These are phyloP conservation scores for Sugiyamaella qingdaonensis DNA, from an alignment of 805 yeast genomes.

Conservation along the genomic window DNA sequence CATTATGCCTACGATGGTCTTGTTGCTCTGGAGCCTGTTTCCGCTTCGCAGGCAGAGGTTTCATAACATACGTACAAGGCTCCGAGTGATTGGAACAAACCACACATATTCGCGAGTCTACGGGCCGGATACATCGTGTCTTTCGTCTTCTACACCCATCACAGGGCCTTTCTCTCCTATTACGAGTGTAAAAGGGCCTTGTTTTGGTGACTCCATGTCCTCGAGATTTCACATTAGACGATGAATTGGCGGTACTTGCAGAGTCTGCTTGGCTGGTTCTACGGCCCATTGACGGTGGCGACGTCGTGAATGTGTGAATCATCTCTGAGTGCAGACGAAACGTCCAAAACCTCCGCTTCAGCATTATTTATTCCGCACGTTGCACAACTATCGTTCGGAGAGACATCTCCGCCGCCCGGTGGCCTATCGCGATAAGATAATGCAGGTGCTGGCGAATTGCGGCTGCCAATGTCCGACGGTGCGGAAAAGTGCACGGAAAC, in stretches of 20 bases:
- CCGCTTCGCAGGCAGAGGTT: constrained; percentile 15
- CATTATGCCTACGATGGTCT: too few relatives aligned
- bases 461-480: not conserved
- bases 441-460: not conserved
- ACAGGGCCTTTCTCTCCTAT: constrained; percentile 35
- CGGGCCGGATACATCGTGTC: constrained; percentile 33
- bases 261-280: not conserved
- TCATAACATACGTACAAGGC: constrained; percentile 32
- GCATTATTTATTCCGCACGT: too few relatives aligned
- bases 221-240: not conserved
- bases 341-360: too few relatives aligned
- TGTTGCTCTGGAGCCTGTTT: not conserved
- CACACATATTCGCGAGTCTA: constrained; percentile 24
- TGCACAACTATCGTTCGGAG: not conserved
- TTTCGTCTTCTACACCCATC: constrained; percentile 38
- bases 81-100: constrained; percentile 33
- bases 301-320: not conserved
- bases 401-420: not conserved
- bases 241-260: not conserved
- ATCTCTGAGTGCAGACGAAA: not conserved
- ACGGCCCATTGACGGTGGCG: not conserved
- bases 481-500: not conserved
- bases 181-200: constrained; percentile 24
- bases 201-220: not conserved
- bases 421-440: constrained; percentile 1